Conservation (phyloP, 805 yeast genomes). For the Hanseniaspora mollemarum region DNA sequence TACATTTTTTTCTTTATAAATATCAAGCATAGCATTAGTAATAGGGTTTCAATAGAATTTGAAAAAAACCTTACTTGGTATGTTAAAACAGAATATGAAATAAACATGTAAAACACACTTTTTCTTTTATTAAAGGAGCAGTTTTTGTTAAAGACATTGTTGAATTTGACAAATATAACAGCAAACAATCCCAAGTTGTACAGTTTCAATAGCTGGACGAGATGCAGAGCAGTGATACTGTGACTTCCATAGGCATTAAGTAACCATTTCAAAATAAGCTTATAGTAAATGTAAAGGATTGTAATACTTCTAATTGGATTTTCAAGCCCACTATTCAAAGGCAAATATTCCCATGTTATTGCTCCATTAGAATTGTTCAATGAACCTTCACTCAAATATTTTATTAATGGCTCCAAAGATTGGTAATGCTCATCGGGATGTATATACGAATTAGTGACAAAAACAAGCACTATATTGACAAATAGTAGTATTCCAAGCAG, state of each 20-base stretch:
- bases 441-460: constrained; percentile 38
- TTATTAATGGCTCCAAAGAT: constrained; percentile 58
- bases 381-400: not conserved
- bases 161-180: not conserved
- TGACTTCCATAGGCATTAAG: not conserved
- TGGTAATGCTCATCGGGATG: constrained; percentile 99
- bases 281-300: not conserved
- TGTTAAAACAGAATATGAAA: constrained; percentile 61
- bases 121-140: constrained; percentile 19
- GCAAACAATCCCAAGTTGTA: constrained; percentile 4
- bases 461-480: not conserved
- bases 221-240: constrained; percentile 4
- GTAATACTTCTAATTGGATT: constrained; percentile 10
- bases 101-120: constrained; percentile 34
- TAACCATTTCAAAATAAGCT: not conserved
- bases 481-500: not conserved
- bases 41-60: constrained; percentile 64
- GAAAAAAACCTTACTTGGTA: constrained; percentile 82
- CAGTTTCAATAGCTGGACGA: constrained; percentile 19
- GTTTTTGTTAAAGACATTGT: not conserved
- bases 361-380: constrained; percentile 2
- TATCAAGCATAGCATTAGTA: constrained; percentile 33
- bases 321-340: not conserved
- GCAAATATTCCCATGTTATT: constrained; percentile 10
- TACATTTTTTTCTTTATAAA: constrained; percentile 29